A percentile compares a stretch with the other conserved stretches of the same genome.
These are phyloP conservation scores for Cyclostephanos invisitatus DNA, from an alignment of 108 stramenopile species.

Conservation along the genomic window DNA sequence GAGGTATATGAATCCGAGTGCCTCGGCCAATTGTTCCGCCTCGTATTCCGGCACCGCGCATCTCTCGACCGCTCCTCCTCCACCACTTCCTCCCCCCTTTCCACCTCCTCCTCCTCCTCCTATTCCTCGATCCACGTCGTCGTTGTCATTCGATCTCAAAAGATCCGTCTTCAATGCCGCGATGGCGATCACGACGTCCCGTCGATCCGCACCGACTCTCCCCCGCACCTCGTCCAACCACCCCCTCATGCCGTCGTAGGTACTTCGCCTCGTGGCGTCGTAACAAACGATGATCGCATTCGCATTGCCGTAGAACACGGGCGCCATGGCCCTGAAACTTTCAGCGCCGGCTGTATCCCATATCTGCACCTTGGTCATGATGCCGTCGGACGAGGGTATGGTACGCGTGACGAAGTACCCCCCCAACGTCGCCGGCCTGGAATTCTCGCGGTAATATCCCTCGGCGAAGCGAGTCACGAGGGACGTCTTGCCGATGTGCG, in stretches of 20 bases:
- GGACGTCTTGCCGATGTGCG: constrained; percentile 81
- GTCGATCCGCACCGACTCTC: constrained; percentile 35
- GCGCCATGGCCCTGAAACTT: constrained; percentile 60
- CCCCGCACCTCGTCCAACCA: constrained; percentile 68
- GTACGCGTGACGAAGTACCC: constrained; percentile 83
- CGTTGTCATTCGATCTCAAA: neutral
- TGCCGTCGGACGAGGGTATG: constrained; percentile 53
- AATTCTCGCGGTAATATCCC: constrained; percentile 72
- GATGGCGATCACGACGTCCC: constrained; percentile 66
- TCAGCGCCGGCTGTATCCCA: constrained; percentile 88
- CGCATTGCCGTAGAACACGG: constrained; percentile 72
- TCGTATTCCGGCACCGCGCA: constrained; percentile 45
- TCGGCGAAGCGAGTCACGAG: constrained; percentile 84
- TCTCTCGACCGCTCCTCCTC: constrained; percentile 57
- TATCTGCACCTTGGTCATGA: constrained; percentile 79
- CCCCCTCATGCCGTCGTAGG: constrained; percentile 60
- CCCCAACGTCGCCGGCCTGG: constrained; percentile 63
- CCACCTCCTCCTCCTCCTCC: constrained; percentile 59
- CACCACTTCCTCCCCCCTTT: too few relatives aligned
- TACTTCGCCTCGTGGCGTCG: constrained; percentile 57
- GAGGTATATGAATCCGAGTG: constrained; percentile 64
- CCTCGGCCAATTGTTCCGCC: constrained; percentile 61
- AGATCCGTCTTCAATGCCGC: constrained; percentile 81
- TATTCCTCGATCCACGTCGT: too few relatives aligned
- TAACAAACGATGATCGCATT: constrained; percentile 82